These are phyloP conservation scores for Neurospora sp. DNA, from an alignment of 495 filamentous ascomycete species.

Conservation along the genomic window DNA sequence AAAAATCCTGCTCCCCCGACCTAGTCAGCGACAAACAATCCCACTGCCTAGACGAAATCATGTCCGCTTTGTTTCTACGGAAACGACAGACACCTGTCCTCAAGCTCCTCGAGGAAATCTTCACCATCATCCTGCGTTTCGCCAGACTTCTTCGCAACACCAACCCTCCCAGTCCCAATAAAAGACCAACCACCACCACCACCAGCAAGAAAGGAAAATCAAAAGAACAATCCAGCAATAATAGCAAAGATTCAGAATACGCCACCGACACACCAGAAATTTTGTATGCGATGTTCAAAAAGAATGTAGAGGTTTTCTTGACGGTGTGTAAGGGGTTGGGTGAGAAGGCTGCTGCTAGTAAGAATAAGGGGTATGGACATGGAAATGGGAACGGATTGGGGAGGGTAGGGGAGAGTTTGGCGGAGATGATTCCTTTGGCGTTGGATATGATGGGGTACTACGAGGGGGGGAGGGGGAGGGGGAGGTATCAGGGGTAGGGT, in stretches of 20 bases:
- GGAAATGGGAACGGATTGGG: slow-evolving; percentile 11
- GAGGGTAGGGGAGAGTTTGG: slow-evolving; percentile 31
- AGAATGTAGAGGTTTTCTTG: slow-evolving; percentile 59
- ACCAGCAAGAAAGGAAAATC: neutral
- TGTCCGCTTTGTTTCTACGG: slow-evolving; percentile 61
- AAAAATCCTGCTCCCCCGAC: slow-evolving; percentile 43
- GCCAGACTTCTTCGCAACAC: slow-evolving; percentile 9
- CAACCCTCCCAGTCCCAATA: neutral
- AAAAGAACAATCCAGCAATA: too few relatives aligned
- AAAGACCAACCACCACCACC: neutral
- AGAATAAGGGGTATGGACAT: slow-evolving; percentile 22
- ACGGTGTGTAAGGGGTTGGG: slow-evolving; percentile 49
- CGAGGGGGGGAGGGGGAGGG: slow-evolving; percentile 7
- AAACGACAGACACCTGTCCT: slow-evolving; percentile 62
- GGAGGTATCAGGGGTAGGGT: neutral
- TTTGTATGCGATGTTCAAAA: slow-evolving; percentile 54
- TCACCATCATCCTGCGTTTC: slow-evolving; percentile 61
- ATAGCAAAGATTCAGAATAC: too few relatives aligned
- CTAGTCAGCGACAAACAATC: slow-evolving; percentile 64
- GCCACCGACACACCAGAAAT: slow-evolving; percentile 34
- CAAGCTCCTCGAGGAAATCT: slow-evolving; percentile 68
- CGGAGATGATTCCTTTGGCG: slow-evolving; percentile 43
- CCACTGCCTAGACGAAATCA: slow-evolving; percentile 64
- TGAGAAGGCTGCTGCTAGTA: slow-evolving; percentile 48
- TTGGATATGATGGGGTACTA: slow-evolving; percentile 57